Evolutionary conservation across 306 rosid species (phyloP), one percentile per base, ranked within the genome.

Genomic region (Vigna nakashimae): DNA sequence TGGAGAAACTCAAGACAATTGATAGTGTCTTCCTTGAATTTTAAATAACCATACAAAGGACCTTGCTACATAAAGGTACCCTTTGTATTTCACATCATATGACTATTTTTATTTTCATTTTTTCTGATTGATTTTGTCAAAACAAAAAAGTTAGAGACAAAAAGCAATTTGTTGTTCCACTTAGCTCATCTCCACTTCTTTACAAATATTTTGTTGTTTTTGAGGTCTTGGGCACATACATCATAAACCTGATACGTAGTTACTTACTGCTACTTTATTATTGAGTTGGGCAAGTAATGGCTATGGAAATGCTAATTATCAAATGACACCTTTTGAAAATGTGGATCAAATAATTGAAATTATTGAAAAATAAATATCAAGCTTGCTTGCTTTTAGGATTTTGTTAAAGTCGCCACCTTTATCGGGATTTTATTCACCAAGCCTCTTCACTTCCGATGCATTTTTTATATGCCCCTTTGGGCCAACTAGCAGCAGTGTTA

Each of bases 1-100:
- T 89, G 84, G 87, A 90, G 73, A 78, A 79, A 64, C 96, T 94
- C 60, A 92, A 89, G 91, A 90, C 91, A 62, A 77, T 94, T 49
- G 86, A 90, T 73, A 90, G 92, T 69, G 78, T 68, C 60, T 94
- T 94, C 82, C 79, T 87, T 68, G 91, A 88, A 84, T 63, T 92
- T 36, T 92, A 86, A 57, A 55, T 67, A 82, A 65, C 60, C 58
- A 28, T 69, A 68, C 79, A 48, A 52, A 26, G 72, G 58, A 36
- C 49, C 66, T 48, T 69, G 70, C 53, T 63, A 36, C 74, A 57
- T 70, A 71, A 45, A 75, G 73, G 86, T 85, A 82, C 57, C 71
- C 65, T 74, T 49, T 68, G 28, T 64, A 70, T 77, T 73, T 52
- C 78, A 69, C 52, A 52, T 28, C 36, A 64, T 50, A 26, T 28